Conservation (phyloP, 2,329 filamentous ascomycete species). For the Claviceps sp. region DNA sequence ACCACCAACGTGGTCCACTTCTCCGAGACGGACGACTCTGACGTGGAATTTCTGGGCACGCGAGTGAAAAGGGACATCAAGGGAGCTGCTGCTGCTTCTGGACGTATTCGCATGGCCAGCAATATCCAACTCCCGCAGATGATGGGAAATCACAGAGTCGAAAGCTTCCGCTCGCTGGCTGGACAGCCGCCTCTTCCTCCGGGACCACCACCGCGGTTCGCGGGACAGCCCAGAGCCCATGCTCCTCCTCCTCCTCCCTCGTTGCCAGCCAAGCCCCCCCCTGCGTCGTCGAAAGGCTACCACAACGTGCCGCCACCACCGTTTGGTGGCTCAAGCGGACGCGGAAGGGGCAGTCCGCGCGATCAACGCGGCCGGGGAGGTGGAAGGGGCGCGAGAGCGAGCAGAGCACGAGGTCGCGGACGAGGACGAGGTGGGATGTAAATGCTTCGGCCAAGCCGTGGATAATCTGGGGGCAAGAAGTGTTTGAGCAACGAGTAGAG, state of each 20-base stretch:
- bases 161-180: slow-evolving; percentile 8
- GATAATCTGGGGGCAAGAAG: neutral
- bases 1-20: slow-evolving; percentile 27
- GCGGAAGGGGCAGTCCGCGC: slow-evolving; percentile 11
- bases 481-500: neutral
- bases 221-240: slow-evolving; percentile 12
- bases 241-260: slow-evolving; percentile 15
- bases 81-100: slow-evolving; percentile 13
- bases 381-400: slow-evolving; percentile 13
- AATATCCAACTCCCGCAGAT: slow-evolving; percentile 25
- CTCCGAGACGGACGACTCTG: slow-evolving; percentile 34
- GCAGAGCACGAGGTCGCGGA: slow-evolving; percentile 6
- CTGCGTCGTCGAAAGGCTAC: slow-evolving; percentile 13
- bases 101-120: slow-evolving; percentile 26
- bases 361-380: slow-evolving; percentile 13
- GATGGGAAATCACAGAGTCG: slow-evolving; percentile 9
- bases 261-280: slow-evolving; percentile 19
- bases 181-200: slow-evolving; percentile 25
- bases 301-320: slow-evolving; percentile 13
- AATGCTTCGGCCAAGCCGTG: neutral
- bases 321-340: slow-evolving; percentile 8
- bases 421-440: slow-evolving; percentile 9
- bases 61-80: slow-evolving; percentile 18
- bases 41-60: slow-evolving; percentile 28
- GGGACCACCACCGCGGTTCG: slow-evolving; percentile 21